Evolutionary conservation across 2,329 filamentous ascomycete genomes (phyloP), one percentile per base, ranked within the genome.

Genomic region (Trichoderma harzianum): DNA sequence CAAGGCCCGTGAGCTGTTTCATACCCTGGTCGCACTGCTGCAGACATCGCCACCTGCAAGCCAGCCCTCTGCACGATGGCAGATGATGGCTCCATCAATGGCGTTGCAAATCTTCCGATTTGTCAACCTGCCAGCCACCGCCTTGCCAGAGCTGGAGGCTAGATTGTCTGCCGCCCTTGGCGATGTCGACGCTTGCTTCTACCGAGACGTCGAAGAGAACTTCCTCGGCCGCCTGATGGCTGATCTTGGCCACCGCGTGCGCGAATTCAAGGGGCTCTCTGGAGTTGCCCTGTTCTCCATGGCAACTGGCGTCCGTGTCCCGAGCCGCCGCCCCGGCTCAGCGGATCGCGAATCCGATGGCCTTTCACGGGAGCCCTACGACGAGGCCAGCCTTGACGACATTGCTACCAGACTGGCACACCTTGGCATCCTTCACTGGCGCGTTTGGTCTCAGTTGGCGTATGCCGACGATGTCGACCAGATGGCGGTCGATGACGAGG

Each of bases 361-460:
- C 24, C 76, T 77, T 5, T 76, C 76, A 72, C 83, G 82, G 11
- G 84, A 86, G 69, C 79, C 81, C 10, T 83, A 86, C 57, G 86
- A 88, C 64, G 87, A 89, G 63, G 84, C 83, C 57, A 85, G 86
- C 39, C 77, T 92, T 47, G 85, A 87, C 57, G 91, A 94, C 72
- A 89, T 97, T 79, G 90, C 93, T 1, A 91, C 90, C 58, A 90
- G 93, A 60, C 86, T 97, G 65, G 91, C 93, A 7, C 95, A 98
- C 78, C 89, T 98, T 58, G 90, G 93, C 16, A 86, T 96, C 7
- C 83, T 98, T 28, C 94, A 98, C 81, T 98, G 95, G 94, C 88
- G 93, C 63, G 92, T 97, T 3, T 98, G 95, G 94, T 88, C 89
- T 1, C 88, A 89, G 2, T 84, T 97, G 68, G 89, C 92, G 14